phyloP scores from a whole-genome alignment of 2,329 filamentous ascomycete species.

The Coccinonectria pachysandricola region DNA sequence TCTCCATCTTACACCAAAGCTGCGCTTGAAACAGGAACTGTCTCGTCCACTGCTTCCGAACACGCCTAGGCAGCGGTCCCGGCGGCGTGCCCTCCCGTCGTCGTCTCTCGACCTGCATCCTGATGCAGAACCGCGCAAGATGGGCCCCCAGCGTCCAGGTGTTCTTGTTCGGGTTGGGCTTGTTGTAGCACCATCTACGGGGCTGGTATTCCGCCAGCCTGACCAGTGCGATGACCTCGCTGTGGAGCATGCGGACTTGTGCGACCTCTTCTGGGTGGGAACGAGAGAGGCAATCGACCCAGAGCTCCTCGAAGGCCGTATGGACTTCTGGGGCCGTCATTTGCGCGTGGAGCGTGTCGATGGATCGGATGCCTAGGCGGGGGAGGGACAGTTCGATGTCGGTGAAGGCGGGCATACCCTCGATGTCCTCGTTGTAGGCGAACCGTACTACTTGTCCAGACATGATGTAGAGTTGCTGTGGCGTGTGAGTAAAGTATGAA shows the following conservation, averaged over 20 bases:
- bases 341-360: no score
- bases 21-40: no score
- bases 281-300: slow-evolving; percentile 4
- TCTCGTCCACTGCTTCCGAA: no score
- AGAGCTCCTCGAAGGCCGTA: slow-evolving; percentile 4
- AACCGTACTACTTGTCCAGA: no score
- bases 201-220: slow-evolving; percentile 2
- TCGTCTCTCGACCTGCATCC: not conserved
- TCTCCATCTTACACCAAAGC: no score
- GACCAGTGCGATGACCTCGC: not conserved
- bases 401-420: no score
- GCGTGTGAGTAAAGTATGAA: no score
- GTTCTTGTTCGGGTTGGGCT: slow-evolving; percentile 4
- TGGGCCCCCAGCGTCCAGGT: slow-evolving; percentile 4
- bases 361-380: no score
- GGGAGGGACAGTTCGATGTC: not conserved
- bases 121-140: slow-evolving; percentile 3
- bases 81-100: not conserved
- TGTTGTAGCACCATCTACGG: slow-evolving; percentile 2
- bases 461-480: no score
- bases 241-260: no score
- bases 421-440: no score
- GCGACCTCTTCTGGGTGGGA: no score
- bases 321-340: not conserved
- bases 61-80: not conserved